These are phyloP conservation scores for Skeletonema marinoi DNA, from an alignment of 108 stramenopile species.

Conservation along the genomic window DNA sequence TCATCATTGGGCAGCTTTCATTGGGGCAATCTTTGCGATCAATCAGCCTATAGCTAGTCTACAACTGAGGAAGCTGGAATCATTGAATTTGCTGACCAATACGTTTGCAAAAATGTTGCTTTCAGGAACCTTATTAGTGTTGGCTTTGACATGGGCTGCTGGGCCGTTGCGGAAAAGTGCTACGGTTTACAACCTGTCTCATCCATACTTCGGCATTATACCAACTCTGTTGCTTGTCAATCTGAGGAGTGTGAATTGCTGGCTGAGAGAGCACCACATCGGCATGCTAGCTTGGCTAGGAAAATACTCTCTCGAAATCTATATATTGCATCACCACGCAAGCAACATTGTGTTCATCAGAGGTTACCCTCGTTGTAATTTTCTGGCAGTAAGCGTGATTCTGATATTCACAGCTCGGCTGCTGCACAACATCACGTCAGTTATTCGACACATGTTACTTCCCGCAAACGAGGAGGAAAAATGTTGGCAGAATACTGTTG, in stretches of 20 bases:
- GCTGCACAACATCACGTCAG: conserved; percentile 28
- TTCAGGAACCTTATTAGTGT: conserved; percentile 20
- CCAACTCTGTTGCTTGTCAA: conserved; percentile 74
- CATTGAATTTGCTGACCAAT: conserved; percentile 6
- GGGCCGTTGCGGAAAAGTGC: conserved; percentile 57
- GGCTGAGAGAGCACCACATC: conserved; percentile 54
- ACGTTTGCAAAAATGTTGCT: conserved; percentile 52
- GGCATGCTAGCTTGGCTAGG: conserved; percentile 70
- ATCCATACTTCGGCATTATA: conserved; percentile 80
- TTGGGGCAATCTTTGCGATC: conserved; percentile 82
- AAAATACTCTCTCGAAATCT: conserved; percentile 85
- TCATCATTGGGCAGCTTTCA: conserved; percentile 79
- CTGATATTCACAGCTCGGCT: conserved; percentile 21
- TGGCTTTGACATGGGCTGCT: conserved; percentile 51
- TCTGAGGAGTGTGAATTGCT: conserved; percentile 67
- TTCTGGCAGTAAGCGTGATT: conserved; percentile 19
- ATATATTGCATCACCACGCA: conserved; percentile 84
- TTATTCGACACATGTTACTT: conserved; percentile 38
- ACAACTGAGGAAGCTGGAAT: conserved; percentile 40
- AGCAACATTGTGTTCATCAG: conserved; percentile 21
- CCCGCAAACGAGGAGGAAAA: conserved; percentile 33
- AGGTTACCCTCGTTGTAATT: conserved; percentile 54
- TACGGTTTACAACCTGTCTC: conserved; percentile 61
- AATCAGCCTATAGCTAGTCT: conserved; percentile 72
- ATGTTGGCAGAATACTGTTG: conserved; percentile 5